Conservation (phyloP, 2,329 filamentous ascomycete genomes). For the Phaeosphaeria sp. region DNA sequence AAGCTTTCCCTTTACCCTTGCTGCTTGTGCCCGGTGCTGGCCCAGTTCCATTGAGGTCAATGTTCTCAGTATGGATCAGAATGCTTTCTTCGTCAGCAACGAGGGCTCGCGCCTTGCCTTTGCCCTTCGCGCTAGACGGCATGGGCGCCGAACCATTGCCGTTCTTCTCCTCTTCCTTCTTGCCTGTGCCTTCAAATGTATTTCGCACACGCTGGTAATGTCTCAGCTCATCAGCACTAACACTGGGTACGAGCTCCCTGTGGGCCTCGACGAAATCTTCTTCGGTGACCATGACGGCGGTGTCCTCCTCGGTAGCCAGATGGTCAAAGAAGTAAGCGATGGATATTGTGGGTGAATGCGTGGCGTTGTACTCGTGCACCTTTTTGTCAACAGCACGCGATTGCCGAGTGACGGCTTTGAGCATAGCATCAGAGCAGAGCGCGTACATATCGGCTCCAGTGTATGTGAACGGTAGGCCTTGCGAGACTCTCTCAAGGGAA, state of each 20-base stretch:
- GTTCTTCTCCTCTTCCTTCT: slow-evolving; percentile 53
- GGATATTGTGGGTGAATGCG: slow-evolving; percentile 62
- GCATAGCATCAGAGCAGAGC: slow-evolving; percentile 96
- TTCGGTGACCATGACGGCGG: slow-evolving; percentile 86
- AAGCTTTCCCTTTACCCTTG: slow-evolving; percentile 44
- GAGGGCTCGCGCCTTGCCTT: slow-evolving; percentile 33
- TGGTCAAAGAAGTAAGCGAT: slow-evolving; percentile 98
- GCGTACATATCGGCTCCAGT: slow-evolving; percentile 98
- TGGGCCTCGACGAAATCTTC: slow-evolving; percentile 85
- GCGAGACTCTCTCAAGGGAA: slow-evolving; percentile 76
- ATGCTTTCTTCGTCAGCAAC: slow-evolving; percentile 46
- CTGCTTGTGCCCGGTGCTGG: slow-evolving; percentile 18
- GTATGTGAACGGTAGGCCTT: slow-evolving; percentile 88
- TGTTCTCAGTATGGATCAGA: slow-evolving; percentile 50
- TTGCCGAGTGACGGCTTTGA: slow-evolving; percentile 95
- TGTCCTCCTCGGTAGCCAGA: slow-evolving; percentile 79
- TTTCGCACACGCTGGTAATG: slow-evolving; percentile 88
- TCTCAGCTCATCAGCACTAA: slow-evolving; percentile 87
- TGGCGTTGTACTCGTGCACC: slow-evolving; percentile 71
- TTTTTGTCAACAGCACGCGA: slow-evolving; percentile 83
- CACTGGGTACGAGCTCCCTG: slow-evolving; percentile 86
- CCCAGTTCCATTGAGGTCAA: slow-evolving; percentile 39
- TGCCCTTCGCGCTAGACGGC: slow-evolving; percentile 24
- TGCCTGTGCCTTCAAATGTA: slow-evolving; percentile 75
- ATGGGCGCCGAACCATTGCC: neutral